Percentiles rank a stretch among this genome's conserved stretches.
These are phyloP conservation scores for Hyaloperonospora arabidopsidis DNA, from an alignment of 352 stramenopile genomes.

Conservation along the genomic window DNA sequence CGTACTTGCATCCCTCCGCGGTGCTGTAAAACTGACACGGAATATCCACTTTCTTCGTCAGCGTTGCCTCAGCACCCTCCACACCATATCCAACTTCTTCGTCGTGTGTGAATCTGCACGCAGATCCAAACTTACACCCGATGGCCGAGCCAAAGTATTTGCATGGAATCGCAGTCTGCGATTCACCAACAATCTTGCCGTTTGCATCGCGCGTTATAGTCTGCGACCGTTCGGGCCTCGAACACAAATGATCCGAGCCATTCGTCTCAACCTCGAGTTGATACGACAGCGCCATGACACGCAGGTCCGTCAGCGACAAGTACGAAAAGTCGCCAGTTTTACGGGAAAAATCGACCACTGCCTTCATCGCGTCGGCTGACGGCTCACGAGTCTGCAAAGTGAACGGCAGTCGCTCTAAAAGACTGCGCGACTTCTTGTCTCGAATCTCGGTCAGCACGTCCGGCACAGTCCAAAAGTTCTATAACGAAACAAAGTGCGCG, in stretches of 20 bases:
- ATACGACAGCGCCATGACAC: slow-evolving; percentile 84
- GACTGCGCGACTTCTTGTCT: slow-evolving; percentile 62
- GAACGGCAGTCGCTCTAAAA: slow-evolving; percentile 70
- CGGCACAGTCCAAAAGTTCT: slow-evolving; percentile 82
- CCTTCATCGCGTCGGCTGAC: slow-evolving; percentile 68
- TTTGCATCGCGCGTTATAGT: slow-evolving; percentile 59
- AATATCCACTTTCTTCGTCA: slow-evolving; percentile 59
- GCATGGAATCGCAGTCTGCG: slow-evolving; percentile 46
- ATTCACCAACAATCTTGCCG: slow-evolving; percentile 54
- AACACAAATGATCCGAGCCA: slow-evolving; percentile 56
- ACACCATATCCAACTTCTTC: slow-evolving; percentile 16
- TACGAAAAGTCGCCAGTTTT: slow-evolving; percentile 83
- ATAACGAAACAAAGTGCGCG: background rate
- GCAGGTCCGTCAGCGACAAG: slow-evolving; percentile 79
- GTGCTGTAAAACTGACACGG: slow-evolving; percentile 74
- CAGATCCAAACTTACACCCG: slow-evolving; percentile 72
- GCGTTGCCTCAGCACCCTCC: slow-evolving; percentile 11
- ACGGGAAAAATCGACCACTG: slow-evolving; percentile 73
- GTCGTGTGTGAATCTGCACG: slow-evolving; percentile 80
- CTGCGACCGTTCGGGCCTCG: slow-evolving; percentile 56
- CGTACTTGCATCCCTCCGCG: slow-evolving; percentile 60
- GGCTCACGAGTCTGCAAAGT: slow-evolving; percentile 71
- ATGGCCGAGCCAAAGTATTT: slow-evolving; percentile 75
- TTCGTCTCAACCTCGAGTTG: slow-evolving; percentile 78
- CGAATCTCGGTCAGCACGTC: slow-evolving; percentile 83